These are phyloP conservation scores for Aspergillus sclerotioniger DNA, from an alignment of 495 filamentous ascomycete genomes.

Conservation along the genomic window DNA sequence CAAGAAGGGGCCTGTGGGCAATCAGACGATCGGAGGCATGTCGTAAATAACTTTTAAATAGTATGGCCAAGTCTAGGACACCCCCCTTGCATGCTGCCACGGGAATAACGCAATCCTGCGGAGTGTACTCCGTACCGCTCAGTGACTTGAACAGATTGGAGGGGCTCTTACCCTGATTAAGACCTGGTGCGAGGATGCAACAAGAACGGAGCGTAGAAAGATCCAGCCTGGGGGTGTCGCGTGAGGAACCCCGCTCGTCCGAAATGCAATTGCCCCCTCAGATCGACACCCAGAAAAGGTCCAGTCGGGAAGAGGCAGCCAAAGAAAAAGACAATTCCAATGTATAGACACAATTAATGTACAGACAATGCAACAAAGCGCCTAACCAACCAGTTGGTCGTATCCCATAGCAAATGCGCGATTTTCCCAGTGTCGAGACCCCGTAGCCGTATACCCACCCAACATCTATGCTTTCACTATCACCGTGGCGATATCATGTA, in stretches of 20 bases:
- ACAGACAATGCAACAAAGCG: conserved; percentile 22
- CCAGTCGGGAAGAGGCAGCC: not conserved
- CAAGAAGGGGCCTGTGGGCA: too few species aligned
- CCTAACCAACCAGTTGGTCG: conserved; percentile 24
- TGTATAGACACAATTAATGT: conserved; percentile 18
- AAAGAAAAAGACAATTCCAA: conserved; percentile 10
- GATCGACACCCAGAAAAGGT: not conserved
- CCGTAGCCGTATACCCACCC: conserved; percentile 6
- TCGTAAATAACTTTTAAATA: too few species aligned
- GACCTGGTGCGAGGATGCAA: not conserved
- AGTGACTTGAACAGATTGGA: too few species aligned
- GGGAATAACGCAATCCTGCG: too few species aligned
- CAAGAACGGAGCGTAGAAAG: not conserved
- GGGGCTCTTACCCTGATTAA: too few species aligned
- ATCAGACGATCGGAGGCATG: too few species aligned
- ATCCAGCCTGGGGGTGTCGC: not conserved
- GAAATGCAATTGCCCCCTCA: not conserved
- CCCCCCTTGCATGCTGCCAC: too few species aligned
- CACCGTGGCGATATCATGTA: not conserved
- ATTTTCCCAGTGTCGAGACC: conserved; percentile 4
- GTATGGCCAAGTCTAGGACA: too few species aligned
- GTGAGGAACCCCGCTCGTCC: not conserved
- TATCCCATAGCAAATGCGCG: conserved; percentile 14
- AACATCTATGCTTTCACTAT: not conserved
- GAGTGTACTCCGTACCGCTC: too few species aligned